Evolutionary conservation across 345 rosid genomes (phyloP).

Genomic region (Melaleuca quinquenervia): DNA sequence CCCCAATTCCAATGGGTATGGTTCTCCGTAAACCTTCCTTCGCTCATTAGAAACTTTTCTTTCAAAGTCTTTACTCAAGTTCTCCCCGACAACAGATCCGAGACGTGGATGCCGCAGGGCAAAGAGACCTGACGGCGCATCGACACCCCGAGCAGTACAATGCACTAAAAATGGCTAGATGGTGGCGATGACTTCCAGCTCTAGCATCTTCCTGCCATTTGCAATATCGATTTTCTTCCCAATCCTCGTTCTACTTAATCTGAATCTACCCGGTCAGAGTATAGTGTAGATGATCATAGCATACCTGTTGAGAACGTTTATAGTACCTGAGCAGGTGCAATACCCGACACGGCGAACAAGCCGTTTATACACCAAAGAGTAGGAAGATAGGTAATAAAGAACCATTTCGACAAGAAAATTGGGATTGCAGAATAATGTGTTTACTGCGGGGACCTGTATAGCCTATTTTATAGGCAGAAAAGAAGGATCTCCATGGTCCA

Average conservation of each 20-base stretch:
- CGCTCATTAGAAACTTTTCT: neutral
- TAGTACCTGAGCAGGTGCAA: neutral
- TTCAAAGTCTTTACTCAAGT: neutral
- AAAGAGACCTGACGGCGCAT: constrained; percentile 9
- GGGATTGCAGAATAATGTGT: neutral
- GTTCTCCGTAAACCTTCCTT: neutral
- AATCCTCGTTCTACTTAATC: constrained; percentile 10
- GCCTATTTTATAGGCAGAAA: neutral
- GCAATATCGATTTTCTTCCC: constrained; percentile 15
- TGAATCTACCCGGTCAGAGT: neutral
- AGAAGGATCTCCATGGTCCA: neutral
- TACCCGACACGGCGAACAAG: neutral
- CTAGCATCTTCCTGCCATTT: constrained; percentile 21
- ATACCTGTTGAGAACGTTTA: neutral
- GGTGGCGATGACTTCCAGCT: constrained; percentile 31
- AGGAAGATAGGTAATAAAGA: neutral
- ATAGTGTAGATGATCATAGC: neutral
- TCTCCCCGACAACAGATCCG: neutral
- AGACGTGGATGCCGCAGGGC: constrained; percentile 14
- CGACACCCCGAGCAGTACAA: constrained; percentile 10
- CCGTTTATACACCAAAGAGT: neutral
- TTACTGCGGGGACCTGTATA: neutral
- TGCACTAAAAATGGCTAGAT: constrained; percentile 2
- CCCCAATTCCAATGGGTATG: constrained; percentile 34
- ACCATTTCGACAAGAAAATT: neutral